Evolutionary conservation across 345 rosid species (phyloP), one percentile per base, ranked within the genome.

Genomic region (Ceriops tagal): DNA sequence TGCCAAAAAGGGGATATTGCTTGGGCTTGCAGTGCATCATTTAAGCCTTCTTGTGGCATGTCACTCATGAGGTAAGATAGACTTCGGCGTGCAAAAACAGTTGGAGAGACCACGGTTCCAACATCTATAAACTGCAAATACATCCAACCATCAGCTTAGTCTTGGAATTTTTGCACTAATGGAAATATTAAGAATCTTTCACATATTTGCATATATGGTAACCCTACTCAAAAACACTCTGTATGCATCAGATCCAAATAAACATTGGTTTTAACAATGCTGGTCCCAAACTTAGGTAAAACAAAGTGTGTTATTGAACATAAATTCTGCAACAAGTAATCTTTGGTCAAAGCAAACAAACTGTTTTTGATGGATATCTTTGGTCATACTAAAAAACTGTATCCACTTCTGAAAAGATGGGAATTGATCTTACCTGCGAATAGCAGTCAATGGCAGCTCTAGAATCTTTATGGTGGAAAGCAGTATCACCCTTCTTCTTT

Each of bases 401-500:
- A 53, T 62, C 22, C 49, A 57, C 56, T 31, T 47, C 61, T 47
- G 28, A 64, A 70, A 18, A 11, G 39, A 34, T 4, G 19, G 47
- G 32, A 53, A 62, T 28, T 55, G 52, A 61, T 69, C 60, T 73
- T 68, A 92, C 98, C 98, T 87, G 91, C 11, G 89, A 76, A 77
- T 88, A 92, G 70, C 78, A 87, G 61, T 84, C 88, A 69, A 82
- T 79, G 22, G 89, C 88, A 71, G 83, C 82, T 51, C 78, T 81
- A 57, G 87, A 86, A 69, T 90, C 90, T 85, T 83, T 90, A 70
- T 78, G 88, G 61, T 81, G 86, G 75, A 90, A 92, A 71, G 92
- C 96, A 66, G 43, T 65, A 72, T 92, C 96, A 10, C 92, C 98
- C 75, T 90, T 92, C 71, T 86, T 90, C 90, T 86, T 90, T n/a